These are phyloP conservation scores for Boletus patriciae DNA, from an alignment of 768 basidiomycete species.

Conservation along the genomic window DNA sequence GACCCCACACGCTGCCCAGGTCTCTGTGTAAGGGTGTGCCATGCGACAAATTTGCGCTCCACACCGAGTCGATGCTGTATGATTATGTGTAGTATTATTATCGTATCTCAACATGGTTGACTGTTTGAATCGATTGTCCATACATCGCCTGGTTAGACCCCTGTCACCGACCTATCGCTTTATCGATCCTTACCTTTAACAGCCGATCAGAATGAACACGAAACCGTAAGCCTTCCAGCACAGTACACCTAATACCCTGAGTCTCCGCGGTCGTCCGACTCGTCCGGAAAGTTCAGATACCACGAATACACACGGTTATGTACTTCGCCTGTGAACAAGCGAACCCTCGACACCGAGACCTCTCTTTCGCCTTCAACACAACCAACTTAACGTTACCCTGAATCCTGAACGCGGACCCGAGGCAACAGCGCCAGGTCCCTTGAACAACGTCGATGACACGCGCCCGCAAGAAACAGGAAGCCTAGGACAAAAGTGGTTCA, in stretches of 20 bases:
- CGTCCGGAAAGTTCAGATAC: background rate
- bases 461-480: background rate
- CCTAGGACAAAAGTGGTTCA: background rate
- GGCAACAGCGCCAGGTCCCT: background rate
- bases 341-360: background rate
- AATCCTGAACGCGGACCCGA: slow-evolving; percentile 9
- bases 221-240: background rate
- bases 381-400: too few relatives aligned
- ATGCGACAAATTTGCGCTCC: background rate
- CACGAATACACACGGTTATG: background rate
- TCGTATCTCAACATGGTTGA: background rate
- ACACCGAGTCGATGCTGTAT: slow-evolving; percentile 6
- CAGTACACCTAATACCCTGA: background rate
- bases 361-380: too few relatives aligned
- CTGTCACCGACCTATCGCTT: background rate
- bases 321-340: background rate
- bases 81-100: slow-evolving; percentile 10
- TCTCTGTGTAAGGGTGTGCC: background rate
- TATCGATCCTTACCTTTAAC: background rate
- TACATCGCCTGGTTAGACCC: background rate
- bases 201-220: background rate
- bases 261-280: background rate
- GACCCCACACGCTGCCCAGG: background rate
- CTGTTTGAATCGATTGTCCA: background rate
- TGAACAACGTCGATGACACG: background rate